Base-by-base conservation (phyloP, 257 asterid genomes). In the Linaria vulgaris region DNA sequence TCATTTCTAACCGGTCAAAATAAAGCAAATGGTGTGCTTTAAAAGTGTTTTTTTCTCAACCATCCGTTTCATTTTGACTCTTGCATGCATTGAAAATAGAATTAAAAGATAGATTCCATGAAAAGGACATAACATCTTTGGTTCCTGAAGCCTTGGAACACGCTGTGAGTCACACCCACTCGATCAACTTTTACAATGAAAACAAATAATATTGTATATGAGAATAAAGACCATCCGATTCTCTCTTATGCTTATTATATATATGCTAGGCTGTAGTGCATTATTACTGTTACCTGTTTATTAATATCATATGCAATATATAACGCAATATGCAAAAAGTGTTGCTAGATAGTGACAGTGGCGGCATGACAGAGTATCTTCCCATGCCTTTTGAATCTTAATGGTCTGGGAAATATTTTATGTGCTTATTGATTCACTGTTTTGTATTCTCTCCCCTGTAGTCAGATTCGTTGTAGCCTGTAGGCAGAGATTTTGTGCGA, bases 131-230 rank as follows among this genome's bases (percentile, higher is more conserved):
- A 20, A 17, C n/a, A 61, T 39, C 70, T 83, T 80, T 80, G 82
- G 84, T 59, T 87, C 94, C 94, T 31, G 59, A 48, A 72, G 79
- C 60, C 67, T 64, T 53, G 92, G 94, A 87, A 81, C 56, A 46
- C 64, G 51, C 49, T 10, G 48, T 43, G 41, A 30, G 52, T 5
- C 58, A 50, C 48, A 39, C 79, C 76, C 78, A 75, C 78, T 64
- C n/a, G n/a, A n/a, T n/a, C 72, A 69, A 71, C 66, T 54, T 63
- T 72, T 64, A 66, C 63, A 38, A 61, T 22, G 37, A 61, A 72
- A 57, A 60, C 54, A 49, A 25, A 44, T 59, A 31, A 45, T 61
- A 59, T 66, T 63, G 12, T 72, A 69, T 15, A 53, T 51, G 53
- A 10, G 49, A 58, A 71, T 51, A 74, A 63, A 67, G 72, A 59